Conservation (phyloP, 106 monocot species). For the Chionographis japonica region DNA sequence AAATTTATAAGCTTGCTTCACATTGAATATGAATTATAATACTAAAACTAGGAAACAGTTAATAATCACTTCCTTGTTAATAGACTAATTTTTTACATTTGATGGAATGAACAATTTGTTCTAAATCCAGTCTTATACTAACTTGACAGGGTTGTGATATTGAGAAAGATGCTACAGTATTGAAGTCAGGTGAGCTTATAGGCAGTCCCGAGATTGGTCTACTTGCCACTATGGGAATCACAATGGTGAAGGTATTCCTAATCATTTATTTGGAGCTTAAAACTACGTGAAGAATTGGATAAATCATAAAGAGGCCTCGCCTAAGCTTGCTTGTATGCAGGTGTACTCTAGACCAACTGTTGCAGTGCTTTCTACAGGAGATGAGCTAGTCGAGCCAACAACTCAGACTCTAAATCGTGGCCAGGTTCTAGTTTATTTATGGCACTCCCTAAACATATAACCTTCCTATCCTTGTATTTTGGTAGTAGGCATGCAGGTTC, state of each 20-base stretch:
- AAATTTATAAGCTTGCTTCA: too few relatives aligned
- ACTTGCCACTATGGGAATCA: conserved; percentile 82
- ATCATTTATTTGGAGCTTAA: background rate
- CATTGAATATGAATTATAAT: too few relatives aligned
- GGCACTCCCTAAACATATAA: background rate
- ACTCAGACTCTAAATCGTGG: conserved; percentile 57
- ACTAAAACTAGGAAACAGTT: too few relatives aligned
- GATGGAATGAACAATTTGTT: too few relatives aligned
- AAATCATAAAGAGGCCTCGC: background rate
- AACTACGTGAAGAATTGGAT: background rate
- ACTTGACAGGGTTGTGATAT: conserved; percentile 72
- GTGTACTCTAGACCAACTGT: conserved; percentile 70
- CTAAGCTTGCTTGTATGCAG: conserved; percentile 23
- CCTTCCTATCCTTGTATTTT: background rate
- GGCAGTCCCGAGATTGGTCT: conserved; percentile 79
- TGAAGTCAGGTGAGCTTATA: conserved; percentile 69
- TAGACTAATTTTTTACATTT: too few relatives aligned
- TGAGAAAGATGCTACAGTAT: conserved; percentile 63
- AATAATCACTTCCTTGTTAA: too few relatives aligned
- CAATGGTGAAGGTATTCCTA: conserved; percentile 68
- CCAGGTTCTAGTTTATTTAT: conserved; percentile 42
- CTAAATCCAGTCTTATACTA: too few relatives aligned
- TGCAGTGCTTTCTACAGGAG: conserved; percentile 83
- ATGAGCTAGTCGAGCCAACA: conserved; percentile 80
- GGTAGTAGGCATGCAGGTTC: too few relatives aligned